Conservation (phyloP, 768 basidiomycete species). For the Mrakia blollopis region DNA sequence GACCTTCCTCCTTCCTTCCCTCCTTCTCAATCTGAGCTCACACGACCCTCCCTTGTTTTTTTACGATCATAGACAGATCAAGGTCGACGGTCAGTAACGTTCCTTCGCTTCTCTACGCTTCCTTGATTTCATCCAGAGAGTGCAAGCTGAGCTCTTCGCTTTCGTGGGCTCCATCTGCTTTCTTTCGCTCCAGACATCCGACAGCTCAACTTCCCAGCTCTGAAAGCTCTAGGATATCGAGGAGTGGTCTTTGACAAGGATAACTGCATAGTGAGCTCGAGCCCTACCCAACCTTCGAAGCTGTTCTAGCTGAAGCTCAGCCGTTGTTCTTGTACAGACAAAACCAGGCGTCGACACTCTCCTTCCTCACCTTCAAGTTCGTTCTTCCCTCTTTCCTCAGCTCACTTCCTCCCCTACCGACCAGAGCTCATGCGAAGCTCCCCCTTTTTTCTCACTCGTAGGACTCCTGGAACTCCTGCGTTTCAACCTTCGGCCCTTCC, state of each 20-base stretch:
- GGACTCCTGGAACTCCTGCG: constrained; percentile 71
- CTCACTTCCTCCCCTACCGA: background rate
- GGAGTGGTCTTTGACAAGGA: constrained; percentile 97
- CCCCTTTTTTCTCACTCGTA: constrained; percentile 37
- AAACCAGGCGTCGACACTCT: constrained; percentile 69
- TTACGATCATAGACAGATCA: constrained; percentile 19
- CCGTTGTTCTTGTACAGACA: constrained; percentile 54
- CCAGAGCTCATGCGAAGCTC: too few species aligned
- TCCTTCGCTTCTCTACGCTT: background rate
- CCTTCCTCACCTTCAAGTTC: constrained; percentile 68
- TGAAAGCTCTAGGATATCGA: constrained; percentile 70
- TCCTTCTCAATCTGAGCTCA: background rate
- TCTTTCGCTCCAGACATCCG: constrained; percentile 36
- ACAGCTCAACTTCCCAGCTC: constrained; percentile 41
- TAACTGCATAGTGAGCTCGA: constrained; percentile 73
- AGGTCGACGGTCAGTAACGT: constrained; percentile 15
- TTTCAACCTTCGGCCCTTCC: constrained; percentile 64
- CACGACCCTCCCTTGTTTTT: background rate
- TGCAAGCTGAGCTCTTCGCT: background rate
- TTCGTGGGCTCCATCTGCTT: too few species aligned
- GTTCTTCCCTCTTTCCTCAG: constrained; percentile 34
- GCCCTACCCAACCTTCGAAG: background rate
- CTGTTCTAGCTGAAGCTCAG: background rate
- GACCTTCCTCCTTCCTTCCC: background rate
- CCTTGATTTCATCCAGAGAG: too few species aligned